Evolutionary conservation across 2,329 filamentous ascomycete species (phyloP), one percentile per base, ranked within the genome.

Genomic region (Cyclaneusma minus): DNA sequence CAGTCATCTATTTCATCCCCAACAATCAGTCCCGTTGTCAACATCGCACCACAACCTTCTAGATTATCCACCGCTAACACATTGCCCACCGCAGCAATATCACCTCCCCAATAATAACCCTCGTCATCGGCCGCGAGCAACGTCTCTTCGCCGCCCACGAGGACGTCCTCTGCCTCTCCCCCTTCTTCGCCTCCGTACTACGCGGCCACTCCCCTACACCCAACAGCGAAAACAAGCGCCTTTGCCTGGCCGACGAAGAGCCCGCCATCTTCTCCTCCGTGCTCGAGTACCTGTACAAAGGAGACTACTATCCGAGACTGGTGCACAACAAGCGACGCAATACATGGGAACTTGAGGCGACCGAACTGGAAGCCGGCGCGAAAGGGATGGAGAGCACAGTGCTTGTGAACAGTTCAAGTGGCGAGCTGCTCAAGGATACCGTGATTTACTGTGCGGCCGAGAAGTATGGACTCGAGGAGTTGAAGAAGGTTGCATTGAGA

Each of bases 111-210:
- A 81, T 89, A 46, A 67, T 91, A 39, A 91, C 81, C 7, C 65
- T 91, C 34, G 68, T 79, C 40, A 69, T 91, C 40, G 82, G 82
- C n/a, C 64, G 64, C 4, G 76, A 85, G 38, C 75, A 84, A 49
- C 72, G 85, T 13, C 75, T 93, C 39, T 94, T 94, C 46, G 85
- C 85, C 19, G 83, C 83, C 5, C 85, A 93, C 50, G 81, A 92
- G 58, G 78, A 89, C 39, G 68, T 92, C 34, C 71, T 94, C 32
- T 68, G 64, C 47, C 58, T 66, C 29, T 89, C 82, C 7, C 72
- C 82, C 6, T 92, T 76, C 64, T 92, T 94, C 54, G 61, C 70
- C 33, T 56, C 67, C 25, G 61, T 64, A 22, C 67, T 74, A 36
- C 62, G 64, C 30, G 62, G 61, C 35, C 68, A 76, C 43, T 77